phyloP scores from a whole-genome alignment of 768 basidiomycete species.

The Boletus vinaceobasis region DNA sequence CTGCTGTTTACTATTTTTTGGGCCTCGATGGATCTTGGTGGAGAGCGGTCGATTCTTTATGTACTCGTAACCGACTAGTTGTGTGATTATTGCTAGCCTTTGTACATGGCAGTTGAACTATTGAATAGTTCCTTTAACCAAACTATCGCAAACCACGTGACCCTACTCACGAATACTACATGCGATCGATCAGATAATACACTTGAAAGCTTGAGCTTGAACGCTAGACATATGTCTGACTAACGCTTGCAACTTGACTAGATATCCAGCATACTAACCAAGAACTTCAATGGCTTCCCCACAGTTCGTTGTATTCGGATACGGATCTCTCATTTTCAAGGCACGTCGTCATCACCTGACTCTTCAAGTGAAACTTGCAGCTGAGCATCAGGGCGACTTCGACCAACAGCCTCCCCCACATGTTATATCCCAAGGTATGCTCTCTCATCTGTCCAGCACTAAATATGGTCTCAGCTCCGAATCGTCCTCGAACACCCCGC shows the following conservation, averaged over 20 bases:
- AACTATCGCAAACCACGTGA: neutral
- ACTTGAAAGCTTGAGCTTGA: too few species aligned
- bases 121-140: neutral
- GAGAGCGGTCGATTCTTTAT: neutral
- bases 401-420: constrained; percentile 76
- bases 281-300: constrained; percentile 7
- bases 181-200: neutral
- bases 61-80: neutral
- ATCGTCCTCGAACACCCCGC: neutral
- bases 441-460: too few species aligned
- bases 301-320: constrained; percentile 81
- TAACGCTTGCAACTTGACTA: neutral
- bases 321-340: constrained; percentile 93
- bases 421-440: constrained; percentile 59
- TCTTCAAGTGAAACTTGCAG: neutral
- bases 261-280: neutral
- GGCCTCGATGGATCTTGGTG: neutral
- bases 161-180: neutral
- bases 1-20: neutral
- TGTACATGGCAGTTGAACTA: neutral
- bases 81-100: neutral
- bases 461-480: neutral
- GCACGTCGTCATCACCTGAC: constrained; percentile 23
- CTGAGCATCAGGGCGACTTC: neutral
- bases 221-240: neutral